Evolutionary conservation across 441 rosid species (phyloP).

Genomic region (Pelargonium citronellum): DNA sequence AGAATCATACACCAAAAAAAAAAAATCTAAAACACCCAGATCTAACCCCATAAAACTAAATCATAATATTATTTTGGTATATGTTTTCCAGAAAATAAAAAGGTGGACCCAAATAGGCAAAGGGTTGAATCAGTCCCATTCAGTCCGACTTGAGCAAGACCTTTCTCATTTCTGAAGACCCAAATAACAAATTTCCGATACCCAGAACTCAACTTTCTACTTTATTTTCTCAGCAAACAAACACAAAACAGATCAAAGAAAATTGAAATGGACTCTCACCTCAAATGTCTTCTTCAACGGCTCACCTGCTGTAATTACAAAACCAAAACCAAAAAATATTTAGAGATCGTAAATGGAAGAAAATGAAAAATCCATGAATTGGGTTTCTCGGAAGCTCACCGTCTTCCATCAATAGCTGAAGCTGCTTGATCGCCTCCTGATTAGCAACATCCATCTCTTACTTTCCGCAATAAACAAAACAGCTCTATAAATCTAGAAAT

Average conservation of each 20-base stretch:
- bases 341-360: conserved; percentile 16
- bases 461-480: conserved; percentile 3
- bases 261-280: conserved; percentile 38
- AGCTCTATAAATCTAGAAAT: not conserved
- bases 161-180: not conserved
- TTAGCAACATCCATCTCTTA: conserved; percentile 41
- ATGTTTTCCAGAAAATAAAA: too few species aligned
- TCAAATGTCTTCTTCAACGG: conserved; percentile 53
- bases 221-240: conserved; percentile 5
- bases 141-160: too few species aligned
- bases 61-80: too few species aligned
- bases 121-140: too few species aligned
- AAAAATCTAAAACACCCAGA: too few species aligned
- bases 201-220: not conserved
- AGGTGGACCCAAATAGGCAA: too few species aligned
- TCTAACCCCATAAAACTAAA: too few species aligned
- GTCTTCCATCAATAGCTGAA: conserved; percentile 56
- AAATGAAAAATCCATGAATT: conserved; percentile 12
- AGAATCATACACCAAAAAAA: too few species aligned
- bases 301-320: conserved; percentile 59
- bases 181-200: not conserved
- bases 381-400: conserved; percentile 40
- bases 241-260: conserved; percentile 18
- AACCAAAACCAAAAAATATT: not conserved
- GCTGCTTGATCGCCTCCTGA: conserved; percentile 68